Evolutionary conservation across 2,329 filamentous ascomycete species (phyloP).

Genomic region (Exophiala aquamarina): DNA sequence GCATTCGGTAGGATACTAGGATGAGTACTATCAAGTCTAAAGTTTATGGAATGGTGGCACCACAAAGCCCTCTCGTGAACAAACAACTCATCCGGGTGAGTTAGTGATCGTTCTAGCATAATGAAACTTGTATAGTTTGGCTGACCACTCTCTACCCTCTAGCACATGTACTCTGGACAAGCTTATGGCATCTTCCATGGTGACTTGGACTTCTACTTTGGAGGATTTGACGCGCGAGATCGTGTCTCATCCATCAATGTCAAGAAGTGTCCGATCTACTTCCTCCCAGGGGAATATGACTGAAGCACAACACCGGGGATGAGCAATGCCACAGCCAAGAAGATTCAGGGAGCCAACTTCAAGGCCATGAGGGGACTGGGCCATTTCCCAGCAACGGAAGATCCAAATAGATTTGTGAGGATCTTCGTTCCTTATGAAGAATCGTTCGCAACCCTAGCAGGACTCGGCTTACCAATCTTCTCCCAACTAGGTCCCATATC

Average conservation of each 20-base stretch:
- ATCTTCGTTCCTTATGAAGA: neutral
- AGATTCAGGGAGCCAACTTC: conserved; percentile 47
- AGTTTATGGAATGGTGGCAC: conserved; percentile 51
- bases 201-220: conserved; percentile 53
- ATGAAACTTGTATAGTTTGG: neutral
- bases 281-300: conserved; percentile 44
- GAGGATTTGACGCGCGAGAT: conserved; percentile 49
- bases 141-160: neutral
- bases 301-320: conserved; percentile 45
- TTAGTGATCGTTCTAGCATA: neutral
- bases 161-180: conserved; percentile 50
- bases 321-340: conserved; percentile 47
- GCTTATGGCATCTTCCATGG: conserved; percentile 55
- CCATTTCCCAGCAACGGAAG: conserved; percentile 51
- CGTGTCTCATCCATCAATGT: conserved; percentile 48
- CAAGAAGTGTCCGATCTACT: conserved; percentile 51
- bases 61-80: conserved; percentile 45
- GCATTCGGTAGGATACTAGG: no score
- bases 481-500: conserved; percentile 12
- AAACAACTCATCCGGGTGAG: conserved; percentile 47
- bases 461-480: neutral
- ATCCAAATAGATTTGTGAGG: conserved; percentile 39
- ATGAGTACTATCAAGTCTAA: neutral
- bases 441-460: neutral
- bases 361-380: conserved; percentile 47